A percentile compares a stretch with the other conserved stretches of the same genome.
Conservation (phyloP, 2,329 filamentous ascomycete genomes). For the Coniochaeta pulveracea region DNA sequence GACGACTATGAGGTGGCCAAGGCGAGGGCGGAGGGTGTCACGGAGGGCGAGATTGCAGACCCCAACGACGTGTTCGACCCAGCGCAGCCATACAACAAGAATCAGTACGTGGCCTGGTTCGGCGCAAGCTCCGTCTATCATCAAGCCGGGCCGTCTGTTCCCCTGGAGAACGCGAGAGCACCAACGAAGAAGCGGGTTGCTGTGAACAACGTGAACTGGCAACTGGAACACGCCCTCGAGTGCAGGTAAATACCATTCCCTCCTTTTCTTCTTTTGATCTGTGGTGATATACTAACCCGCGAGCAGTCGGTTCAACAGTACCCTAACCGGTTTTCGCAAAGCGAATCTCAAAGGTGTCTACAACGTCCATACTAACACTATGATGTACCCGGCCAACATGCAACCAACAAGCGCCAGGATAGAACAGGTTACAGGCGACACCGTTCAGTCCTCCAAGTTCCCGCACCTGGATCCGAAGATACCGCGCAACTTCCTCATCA, state of each 20-base stretch:
- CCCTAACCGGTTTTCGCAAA: constrained; percentile 56
- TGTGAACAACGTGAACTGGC: constrained; percentile 92
- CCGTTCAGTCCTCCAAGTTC: constrained; percentile 25
- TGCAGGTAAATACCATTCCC: constrained; percentile 54
- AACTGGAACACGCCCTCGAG: constrained; percentile 84
- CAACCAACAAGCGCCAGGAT: constrained; percentile 82
- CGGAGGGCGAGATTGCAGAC: constrained; percentile 85
- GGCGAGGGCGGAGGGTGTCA: constrained; percentile 62
- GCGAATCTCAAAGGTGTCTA: constrained; percentile 69
- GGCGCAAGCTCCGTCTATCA: constrained; percentile 95
- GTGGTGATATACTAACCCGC: constrained; percentile 5
- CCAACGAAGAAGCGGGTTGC: constrained; percentile 78
- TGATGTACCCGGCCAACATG: constrained; percentile 80
- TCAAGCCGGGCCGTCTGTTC: constrained; percentile 65
- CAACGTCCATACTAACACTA: constrained; percentile 84
- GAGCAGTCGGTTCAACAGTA: constrained; percentile 70
- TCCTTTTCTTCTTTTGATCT: not conserved
- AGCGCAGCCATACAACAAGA: constrained; percentile 91
- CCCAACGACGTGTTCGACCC: constrained; percentile 71
- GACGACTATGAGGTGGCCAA: constrained; percentile 84
- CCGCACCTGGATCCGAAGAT: constrained; percentile 35
- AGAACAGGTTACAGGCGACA: constrained; percentile 50
- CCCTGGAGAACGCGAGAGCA: constrained; percentile 60
- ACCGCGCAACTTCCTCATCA: constrained; percentile 43
- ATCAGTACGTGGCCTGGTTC: constrained; percentile 98